Base-by-base conservation (phyloP, 495 filamentous ascomycete species). In the Lasiosphaeria hispida region DNA sequence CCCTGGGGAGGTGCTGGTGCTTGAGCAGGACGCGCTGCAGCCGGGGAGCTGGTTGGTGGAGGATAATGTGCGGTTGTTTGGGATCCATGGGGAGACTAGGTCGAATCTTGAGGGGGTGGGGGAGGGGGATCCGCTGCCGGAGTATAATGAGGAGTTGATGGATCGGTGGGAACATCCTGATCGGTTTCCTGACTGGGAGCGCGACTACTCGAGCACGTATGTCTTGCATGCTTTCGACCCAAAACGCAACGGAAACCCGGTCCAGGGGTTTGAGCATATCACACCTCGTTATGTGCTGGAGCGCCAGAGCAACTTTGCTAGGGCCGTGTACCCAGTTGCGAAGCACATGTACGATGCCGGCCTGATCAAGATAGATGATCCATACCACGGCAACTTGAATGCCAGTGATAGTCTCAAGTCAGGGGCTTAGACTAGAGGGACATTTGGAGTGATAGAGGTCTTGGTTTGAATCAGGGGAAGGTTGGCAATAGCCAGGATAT, bases 11-110 rank as follows among this genome's bases (percentile, higher is more conserved):
- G 42, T 67, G 50, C 49, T 67, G 35, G 55, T 67, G 36, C 34
- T 67, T n/a, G 64, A 62, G 10, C 61, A 50, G 37, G 52, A 67
- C 36, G 58, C 57, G 14, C 55, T 63, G 13, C 41, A 59, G 48
- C 64, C 64, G 17, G 58, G 58, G 1, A 55, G 61, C 47, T 67
- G 64, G 64, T 17, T 50, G 33, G 15, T 17, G 0, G 36, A 39
- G 7, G 55, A 67, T 39, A 56, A 51, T 5, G 48, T 47, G 4
- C 1, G 0, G 18, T 48, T 67, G 48, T 61, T 75, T 62, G 56
- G 76, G 73, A 5, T 77, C 68, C 23, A 71, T 43, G 62, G 81
- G 77, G 72, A 57, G 17, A 53, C 36, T 11, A 15, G 10, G 43
- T 63, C 51, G 19, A 61, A 59, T 42, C 45, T 65, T 15, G 51